Base-by-base conservation (phyloP, 2,329 filamentous ascomycete genomes). In the Cladobotryum protrusum region DNA sequence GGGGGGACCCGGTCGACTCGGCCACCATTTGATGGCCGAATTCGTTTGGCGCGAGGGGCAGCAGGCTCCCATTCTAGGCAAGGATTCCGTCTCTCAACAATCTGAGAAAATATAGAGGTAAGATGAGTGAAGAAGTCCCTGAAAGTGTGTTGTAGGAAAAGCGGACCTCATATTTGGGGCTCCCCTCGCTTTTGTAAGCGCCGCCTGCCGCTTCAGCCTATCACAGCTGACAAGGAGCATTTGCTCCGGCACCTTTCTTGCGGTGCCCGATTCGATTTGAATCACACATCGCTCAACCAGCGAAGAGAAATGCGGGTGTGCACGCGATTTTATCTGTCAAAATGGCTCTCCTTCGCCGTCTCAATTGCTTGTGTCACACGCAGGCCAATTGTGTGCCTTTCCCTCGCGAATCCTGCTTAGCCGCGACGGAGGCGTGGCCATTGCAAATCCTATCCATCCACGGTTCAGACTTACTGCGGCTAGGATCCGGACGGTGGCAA, bases 151-250 rank as follows among this genome's bases (percentile, higher is more conserved):
- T 52, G 45, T 52, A 50, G 45, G 39, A 59, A 58, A 58, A 58
- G 56, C 53, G 57, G 56, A 54, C 44, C 24, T 2, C 54, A 43
- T 20, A 34, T 45, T 53, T 47, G 49, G 46, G 37, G 24, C 43
- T 57, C 47, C 48, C 48, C 49, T 59, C 43, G 49, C 37, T 56
- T 57, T 60, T 58, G 59, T 58, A 63, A 62, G 62, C 61, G 62
- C 61, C 52, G 59, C 61, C 57, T 59, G 53, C 55, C 51, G 53
- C 58, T 54, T 59, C 57, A 56, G 56, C 63, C 64, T 63, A 59
- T 59, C 57, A 59, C 32, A 57, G 55, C 53, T 51, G 54, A 54
- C 56, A 57, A 57, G 64, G 65, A 67, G 65, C 65, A 57, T 61
- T 61, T 58, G 65, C 65, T 68, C 65, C 65, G 63, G 59, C 14